These are phyloP conservation scores for Massarina eburnea DNA, from an alignment of 2,329 filamentous ascomycete genomes.

Conservation along the genomic window DNA sequence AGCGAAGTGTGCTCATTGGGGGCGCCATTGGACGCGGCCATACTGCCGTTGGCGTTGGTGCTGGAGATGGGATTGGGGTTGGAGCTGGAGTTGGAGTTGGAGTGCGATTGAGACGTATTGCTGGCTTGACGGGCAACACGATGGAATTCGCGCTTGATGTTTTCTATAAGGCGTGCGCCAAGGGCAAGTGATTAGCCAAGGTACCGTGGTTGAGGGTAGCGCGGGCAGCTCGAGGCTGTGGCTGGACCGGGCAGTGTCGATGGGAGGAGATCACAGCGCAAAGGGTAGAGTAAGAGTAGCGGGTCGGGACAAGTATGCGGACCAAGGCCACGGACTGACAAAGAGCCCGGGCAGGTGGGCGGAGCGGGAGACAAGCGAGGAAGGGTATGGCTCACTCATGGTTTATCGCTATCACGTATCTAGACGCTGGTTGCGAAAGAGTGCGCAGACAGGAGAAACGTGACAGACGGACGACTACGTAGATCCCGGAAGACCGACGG, in stretches of 20 bases:
- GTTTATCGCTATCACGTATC: too few species aligned
- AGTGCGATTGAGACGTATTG: slow-evolving; percentile 5
- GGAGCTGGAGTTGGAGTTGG: slow-evolving; percentile 6
- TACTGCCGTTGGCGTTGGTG: slow-evolving; percentile 9
- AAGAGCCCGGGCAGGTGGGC: not conserved
- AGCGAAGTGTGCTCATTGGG: slow-evolving; percentile 33
- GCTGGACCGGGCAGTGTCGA: slow-evolving; percentile 20
- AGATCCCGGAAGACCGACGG: too few species aligned
- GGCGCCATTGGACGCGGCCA: slow-evolving; percentile 32
- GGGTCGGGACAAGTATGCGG: not conserved
- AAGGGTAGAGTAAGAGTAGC: not conserved
- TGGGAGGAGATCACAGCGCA: not conserved
- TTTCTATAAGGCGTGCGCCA: slow-evolving; percentile 27
- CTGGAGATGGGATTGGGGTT: slow-evolving; percentile 7
- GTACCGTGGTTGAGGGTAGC: slow-evolving; percentile 2
- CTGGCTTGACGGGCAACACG: slow-evolving; percentile 28
- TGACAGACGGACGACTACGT: too few species aligned
- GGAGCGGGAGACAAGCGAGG: not conserved
- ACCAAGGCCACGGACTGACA: too few species aligned
- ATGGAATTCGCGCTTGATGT: slow-evolving; percentile 38
- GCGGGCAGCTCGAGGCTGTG: slow-evolving; percentile 6
- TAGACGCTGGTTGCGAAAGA: too few species aligned
- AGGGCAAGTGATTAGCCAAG: slow-evolving; percentile 29
- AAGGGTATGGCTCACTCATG: not conserved
- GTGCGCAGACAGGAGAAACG: too few species aligned